phyloP scores from a whole-genome alignment of 1,284 basidiomycete genomes.

The Puccinia novopanici region DNA sequence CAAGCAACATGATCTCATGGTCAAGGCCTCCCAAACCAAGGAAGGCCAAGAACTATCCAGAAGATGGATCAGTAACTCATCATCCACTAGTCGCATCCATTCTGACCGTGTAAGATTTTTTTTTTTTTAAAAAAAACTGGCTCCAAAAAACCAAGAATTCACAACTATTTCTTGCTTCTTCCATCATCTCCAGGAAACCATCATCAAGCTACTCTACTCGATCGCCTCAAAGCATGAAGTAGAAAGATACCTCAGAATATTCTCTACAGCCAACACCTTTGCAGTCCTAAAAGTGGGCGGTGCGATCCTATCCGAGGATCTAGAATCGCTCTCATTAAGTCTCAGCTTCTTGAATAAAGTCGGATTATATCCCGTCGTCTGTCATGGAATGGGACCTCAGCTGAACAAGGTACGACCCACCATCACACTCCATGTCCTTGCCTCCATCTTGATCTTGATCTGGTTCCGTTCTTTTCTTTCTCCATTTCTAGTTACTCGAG shows the following conservation, averaged over 20 bases:
- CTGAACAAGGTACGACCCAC: slow-evolving; percentile 60
- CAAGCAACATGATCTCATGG: slow-evolving; percentile 38
- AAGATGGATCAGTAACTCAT: slow-evolving; percentile 22
- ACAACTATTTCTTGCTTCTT: background rate
- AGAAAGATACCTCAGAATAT: slow-evolving; percentile 91
- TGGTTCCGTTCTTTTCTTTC: background rate
- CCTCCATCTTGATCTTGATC: background rate
- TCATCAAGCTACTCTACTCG: slow-evolving; percentile 80
- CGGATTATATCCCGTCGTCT: slow-evolving; percentile 87
- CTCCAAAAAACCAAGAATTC: background rate
- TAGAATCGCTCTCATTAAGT: slow-evolving; percentile 86
- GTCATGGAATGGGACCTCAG: slow-evolving; percentile 93
- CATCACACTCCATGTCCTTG: background rate
- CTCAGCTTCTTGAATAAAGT: slow-evolving; percentile 90
- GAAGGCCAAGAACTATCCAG: slow-evolving; percentile 29
- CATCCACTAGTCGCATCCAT: slow-evolving; percentile 15
- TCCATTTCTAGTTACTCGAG: slow-evolving; percentile 70
- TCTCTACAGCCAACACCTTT: slow-evolving; percentile 69
- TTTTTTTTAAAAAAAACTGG: background rate
- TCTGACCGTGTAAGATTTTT: slow-evolving; percentile 37
- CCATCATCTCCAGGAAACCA: slow-evolving; percentile 36
- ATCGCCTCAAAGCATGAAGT: slow-evolving; percentile 93
- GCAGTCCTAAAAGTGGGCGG: slow-evolving; percentile 71
- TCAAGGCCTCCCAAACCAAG: slow-evolving; percentile 22
- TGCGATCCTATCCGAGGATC: slow-evolving; percentile 77